Evolutionary conservation across 208 protist genomes (phyloP), one percentile per base, ranked within the genome.

Genomic region (Porcisia deanei): DNA sequence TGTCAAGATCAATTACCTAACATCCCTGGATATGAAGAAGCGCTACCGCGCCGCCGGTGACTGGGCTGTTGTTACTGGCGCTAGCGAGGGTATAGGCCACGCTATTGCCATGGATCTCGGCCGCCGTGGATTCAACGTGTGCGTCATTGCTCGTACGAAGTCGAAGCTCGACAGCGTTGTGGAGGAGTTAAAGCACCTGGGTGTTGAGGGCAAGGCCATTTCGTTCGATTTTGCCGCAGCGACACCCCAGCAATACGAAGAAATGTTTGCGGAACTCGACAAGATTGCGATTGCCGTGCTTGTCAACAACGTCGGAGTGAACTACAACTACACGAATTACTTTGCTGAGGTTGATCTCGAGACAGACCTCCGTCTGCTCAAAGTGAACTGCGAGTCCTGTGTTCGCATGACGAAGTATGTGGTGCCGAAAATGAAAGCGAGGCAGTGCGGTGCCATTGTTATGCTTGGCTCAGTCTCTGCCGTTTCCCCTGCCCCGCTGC

Each of bases 301-400:
- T 43, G 88, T 98, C 16, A 98, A 98, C 79, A 98, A 98, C 76
- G 97, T 98, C 5, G 97, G 97, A 52, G 84, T 98, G 18, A 98
- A 94, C 84, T 98, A 98, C 82, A 82, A 79, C 37, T 96, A 96
- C 79, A 89, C 97, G 39, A 94, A 96, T 83, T 97, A 94, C 81
- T 97, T 98, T 71, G 82, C 96, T 39, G 90, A 98, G 66, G 80
- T 94, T 25, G 80, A 86, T 60, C 60, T 90, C 30, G 74, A 88
- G 59, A 85, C 81, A 0, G 90, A 97, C 54, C 74, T 96, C 20
- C 71, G 76, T 30, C 73, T 98, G 7, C 71, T 98, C 34, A 93
- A 96, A 75, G 87, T 98, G 22, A 98, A 98, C 88, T 90, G 94
- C 66, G 90, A 93, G 77, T 54, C 93, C 1, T 84, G 74, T n/a